Percentiles rank a stretch among this genome's conserved stretches.
Evolutionary conservation across 148 eudicot species (phyloP).

Genomic region (Silene latifolia): DNA sequence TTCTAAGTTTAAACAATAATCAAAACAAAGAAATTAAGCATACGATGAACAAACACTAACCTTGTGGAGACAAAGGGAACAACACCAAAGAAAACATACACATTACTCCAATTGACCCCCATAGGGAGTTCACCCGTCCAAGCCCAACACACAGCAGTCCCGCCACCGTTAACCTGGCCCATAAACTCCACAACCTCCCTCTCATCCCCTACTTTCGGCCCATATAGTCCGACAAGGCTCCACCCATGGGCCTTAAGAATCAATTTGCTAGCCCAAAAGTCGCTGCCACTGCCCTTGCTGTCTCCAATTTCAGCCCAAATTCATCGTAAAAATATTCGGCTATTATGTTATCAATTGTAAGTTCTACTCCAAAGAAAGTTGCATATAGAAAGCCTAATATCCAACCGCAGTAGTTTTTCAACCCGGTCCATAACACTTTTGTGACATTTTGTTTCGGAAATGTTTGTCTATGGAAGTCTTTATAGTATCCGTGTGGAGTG

Average conservation of each 20-base stretch:
- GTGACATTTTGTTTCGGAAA: conserved; percentile 30
- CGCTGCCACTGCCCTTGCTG: conserved; percentile 73
- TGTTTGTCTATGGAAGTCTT: conserved; percentile 29
- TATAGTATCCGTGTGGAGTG: conserved; percentile 59
- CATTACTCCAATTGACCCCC: conserved; percentile 58
- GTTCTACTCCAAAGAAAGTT: conserved; percentile 77
- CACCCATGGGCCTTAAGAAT: conserved; percentile 74
- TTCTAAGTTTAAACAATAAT: too few species aligned
- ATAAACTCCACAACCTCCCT: conserved; percentile 69
- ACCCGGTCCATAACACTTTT: conserved; percentile 37
- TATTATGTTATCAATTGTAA: conserved; percentile 66
- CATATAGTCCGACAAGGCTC: conserved; percentile 51
- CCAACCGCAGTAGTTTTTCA: conserved; percentile 68
- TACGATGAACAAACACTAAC: conserved; percentile 25
- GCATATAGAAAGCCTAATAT: conserved; percentile 62
- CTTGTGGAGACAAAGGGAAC: conserved; percentile 80
- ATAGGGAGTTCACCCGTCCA: conserved; percentile 43
- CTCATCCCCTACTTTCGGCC: conserved; percentile 65
- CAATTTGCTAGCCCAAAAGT: conserved; percentile 66
- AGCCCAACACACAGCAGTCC: conserved; percentile 53
- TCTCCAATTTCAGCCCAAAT: conserved; percentile 47
- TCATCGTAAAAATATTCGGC: conserved; percentile 72
- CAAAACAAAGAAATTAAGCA: neutral
- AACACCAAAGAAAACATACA: conserved; percentile 63
- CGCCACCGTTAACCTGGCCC: conserved; percentile 49